Base-by-base conservation (phyloP, 148 eudicot genomes). In the Vaccinium vitisidaea region DNA sequence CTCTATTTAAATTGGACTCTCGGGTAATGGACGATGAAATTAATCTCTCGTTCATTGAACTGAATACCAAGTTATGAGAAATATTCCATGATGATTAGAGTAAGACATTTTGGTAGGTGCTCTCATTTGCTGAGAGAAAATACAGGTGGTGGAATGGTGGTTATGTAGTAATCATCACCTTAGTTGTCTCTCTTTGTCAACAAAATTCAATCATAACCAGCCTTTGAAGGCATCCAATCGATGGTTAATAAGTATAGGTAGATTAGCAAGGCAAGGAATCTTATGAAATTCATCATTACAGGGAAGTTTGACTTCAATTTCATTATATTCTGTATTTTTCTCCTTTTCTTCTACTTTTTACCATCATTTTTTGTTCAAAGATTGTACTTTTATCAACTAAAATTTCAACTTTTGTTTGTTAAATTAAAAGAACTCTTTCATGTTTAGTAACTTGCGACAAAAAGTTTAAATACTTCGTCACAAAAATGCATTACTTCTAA, bases 211-310 rank as follows among this genome's bases (percentile, higher is more conserved):
- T 69, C 39, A n/a, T 63, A 23, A 23, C 70, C 23, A 63, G 70
- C 4, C 70, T 27, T 69, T 69, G 74, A 69, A 69, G 74, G 74
- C 74, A 69, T 69, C 39, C 39, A 12, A 69, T 27, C 74, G 7
- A 25, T 69, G 39, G 74, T 25, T 69, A 13, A 69, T 69, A 11
- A 69, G 4, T 69, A 69, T 69, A 69, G 36, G 74, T 69, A 13
- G 74, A 69, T 69, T 69, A 69, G 5, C 15, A 69, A 69, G 74
- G 36, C 74, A 27, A 69, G 74, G 74, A 69, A 69, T 69, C 74
- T 69, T 69, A 69, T 69, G 36, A 27, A 25, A 69, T 5, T 69
- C 74, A 69, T 27, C 12, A 69, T 25, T 36, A 69, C 6, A 69
- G 74, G 74, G 16, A 69, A 69, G 39, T 69, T 25, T 25, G 74